Conservation (phyloP, 2,329 filamentous ascomycete genomes). For the Fusarium secorum region DNA sequence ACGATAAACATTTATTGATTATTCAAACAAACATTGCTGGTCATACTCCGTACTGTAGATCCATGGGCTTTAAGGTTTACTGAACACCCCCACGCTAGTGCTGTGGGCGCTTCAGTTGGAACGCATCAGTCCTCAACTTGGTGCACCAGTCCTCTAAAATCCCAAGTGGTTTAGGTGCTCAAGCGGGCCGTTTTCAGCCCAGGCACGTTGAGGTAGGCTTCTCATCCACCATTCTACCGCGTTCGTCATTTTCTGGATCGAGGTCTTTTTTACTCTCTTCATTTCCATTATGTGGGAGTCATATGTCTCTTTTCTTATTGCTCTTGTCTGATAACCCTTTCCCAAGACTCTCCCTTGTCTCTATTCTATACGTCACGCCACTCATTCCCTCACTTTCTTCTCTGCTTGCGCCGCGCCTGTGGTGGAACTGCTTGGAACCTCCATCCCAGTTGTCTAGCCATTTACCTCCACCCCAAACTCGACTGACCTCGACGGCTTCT, state of each 20-base stretch:
- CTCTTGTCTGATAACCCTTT: background rate
- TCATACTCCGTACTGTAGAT: background rate
- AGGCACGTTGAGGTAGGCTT: slow-evolving; percentile 4
- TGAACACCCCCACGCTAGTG: slow-evolving; percentile 1
- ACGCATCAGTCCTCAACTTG: slow-evolving; percentile 1
- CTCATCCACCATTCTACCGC: slow-evolving; percentile 2
- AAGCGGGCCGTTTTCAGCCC: slow-evolving; percentile 25
- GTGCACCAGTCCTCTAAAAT: slow-evolving; percentile 7
- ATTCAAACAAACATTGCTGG: background rate
- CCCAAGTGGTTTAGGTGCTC: slow-evolving; percentile 4
- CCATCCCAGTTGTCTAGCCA: slow-evolving; percentile 27
- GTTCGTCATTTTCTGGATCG: slow-evolving; percentile 14
- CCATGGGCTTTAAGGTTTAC: background rate
- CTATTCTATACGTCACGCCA: slow-evolving; percentile 28
- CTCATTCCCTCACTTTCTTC: slow-evolving; percentile 17
- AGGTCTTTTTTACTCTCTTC: background rate
- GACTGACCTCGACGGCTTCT: slow-evolving; percentile 26
- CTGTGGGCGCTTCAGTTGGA: slow-evolving; percentile 30
- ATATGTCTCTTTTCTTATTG: background rate
- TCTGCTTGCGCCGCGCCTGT: slow-evolving; percentile 19
- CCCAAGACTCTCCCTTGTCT: slow-evolving; percentile 2
- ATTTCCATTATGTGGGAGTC: background rate
- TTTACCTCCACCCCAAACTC: slow-evolving; percentile 17
- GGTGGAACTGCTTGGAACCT: slow-evolving; percentile 32
- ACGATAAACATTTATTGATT: background rate